Evolutionary conservation across 2,329 filamentous ascomycete species (phyloP), one percentile per base, ranked within the genome.

Genomic region (Helotiales sp.): DNA sequence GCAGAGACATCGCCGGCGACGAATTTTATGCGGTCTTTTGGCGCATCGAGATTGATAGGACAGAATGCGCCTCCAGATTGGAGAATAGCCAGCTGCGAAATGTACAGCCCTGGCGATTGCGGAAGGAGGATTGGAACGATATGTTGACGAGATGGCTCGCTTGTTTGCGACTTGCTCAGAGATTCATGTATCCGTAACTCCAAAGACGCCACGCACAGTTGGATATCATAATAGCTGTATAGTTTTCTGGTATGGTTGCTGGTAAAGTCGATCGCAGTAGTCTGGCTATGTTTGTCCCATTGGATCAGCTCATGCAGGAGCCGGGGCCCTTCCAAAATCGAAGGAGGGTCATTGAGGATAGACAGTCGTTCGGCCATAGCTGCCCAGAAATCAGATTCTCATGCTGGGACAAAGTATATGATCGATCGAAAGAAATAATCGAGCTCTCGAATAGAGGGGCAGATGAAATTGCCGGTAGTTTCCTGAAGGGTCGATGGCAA

Each of bases 21-120:
- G 76, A 97, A 97, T 60, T 84, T 86, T 50, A 97, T 84, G 58
- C 94, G 85, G 62, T 97, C 93, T 3, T 83, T 78, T 0, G 94
- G 94, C 0, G 90, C 87, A 78, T 97, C 93, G 58, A 92, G 83
- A 68, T 91, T 91, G 64, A 97, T 81, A 0, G 94, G 93, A 71
- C 93, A 97, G 74, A 97, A 97, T 0, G 93, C 93, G 40, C 87
- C 92, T 6, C 94, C 94, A 13, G 89, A 89, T 77, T 94, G 93
- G 55, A 97, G 82, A 62, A 95, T 87, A 3, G 90, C 93, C 52
- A 97, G 78, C 69, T 92, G 86, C 1, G 92, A 84, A 65, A 96
- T 84, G 78, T 97, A 97, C 26, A 97, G 83, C 55, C 89, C 85
- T 10, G 90, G 87, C 15, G 87, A 91, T 79, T 97, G 94, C 1